phyloP scores from a whole-genome alignment of 176 grass and related monocot genomes.

The Carex kokanica region DNA sequence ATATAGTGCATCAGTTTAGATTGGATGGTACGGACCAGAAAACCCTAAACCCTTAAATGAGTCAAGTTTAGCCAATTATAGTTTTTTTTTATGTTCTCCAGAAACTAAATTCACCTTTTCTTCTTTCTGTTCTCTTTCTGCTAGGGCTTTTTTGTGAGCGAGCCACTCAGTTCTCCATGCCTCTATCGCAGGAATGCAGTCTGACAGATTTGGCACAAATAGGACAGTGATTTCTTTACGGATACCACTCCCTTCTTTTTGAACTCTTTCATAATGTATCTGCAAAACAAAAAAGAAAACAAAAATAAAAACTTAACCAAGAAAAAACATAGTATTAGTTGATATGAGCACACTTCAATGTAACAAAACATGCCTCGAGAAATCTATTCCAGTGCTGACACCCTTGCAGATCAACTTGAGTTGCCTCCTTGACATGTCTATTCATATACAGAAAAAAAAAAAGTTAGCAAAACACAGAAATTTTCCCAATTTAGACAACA shows the following conservation, averaged over 20 bases:
- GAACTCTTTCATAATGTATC: constrained; percentile 89
- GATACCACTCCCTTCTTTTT: constrained; percentile 68
- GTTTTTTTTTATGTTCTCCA: not conserved
- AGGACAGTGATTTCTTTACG: constrained; percentile 91
- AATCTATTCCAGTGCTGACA: constrained; percentile 93
- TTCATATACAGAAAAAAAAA: constrained; percentile 21
- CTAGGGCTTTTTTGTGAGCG: constrained; percentile 48
- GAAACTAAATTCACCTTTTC: constrained; percentile 57
- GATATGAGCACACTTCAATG: constrained; percentile 14
- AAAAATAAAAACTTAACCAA: not conserved
- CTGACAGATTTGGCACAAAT: constrained; percentile 75
- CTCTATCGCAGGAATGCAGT: constrained; percentile 76
- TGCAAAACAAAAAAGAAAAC: constrained; percentile 26
- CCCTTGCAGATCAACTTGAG: constrained; percentile 77
- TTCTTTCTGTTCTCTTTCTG: constrained; percentile 66
- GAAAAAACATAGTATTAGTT: constrained; percentile 18
- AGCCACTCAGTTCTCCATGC: constrained; percentile 78
- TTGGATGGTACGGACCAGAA: not conserved
- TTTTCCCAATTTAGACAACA: not conserved
- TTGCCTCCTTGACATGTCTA: constrained; percentile 76
- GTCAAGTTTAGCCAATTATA: not conserved
- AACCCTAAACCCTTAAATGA: no score
- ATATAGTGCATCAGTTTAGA: not conserved
- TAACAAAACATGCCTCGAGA: constrained; percentile 64
- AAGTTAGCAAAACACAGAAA: constrained; percentile 30